Evolutionary conservation across 306 rosid genomes (phyloP), one percentile per base, ranked within the genome.

Genomic region (Acacia crassicarpa): DNA sequence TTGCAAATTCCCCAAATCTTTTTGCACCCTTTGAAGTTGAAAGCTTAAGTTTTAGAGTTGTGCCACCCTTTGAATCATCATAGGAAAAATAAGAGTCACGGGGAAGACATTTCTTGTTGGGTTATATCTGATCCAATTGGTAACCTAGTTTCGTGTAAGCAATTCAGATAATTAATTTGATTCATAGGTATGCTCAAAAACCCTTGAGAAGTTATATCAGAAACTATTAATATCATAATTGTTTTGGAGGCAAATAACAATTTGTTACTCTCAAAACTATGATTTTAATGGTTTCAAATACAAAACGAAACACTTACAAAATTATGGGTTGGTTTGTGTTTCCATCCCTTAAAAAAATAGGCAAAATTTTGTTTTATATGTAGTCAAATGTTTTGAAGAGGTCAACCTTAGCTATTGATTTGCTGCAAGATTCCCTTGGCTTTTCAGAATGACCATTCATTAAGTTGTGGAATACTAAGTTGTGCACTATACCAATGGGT

Each of bases 311-410:
- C 61, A 53, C 25, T 6, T 53, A 17, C 3, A 1, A 25, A 59
- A 46, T 44, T 73, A 73, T 49, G 38, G 45, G 82, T 70, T 76
- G 66, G 80, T 79, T 40, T 54, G 62, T 72, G 75, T 59, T 59
- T 67, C 72, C 82, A 72, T 67, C 53, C 78, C 76, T n/a, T 0
- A 1, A 56, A n/a, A 46, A 71, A 30, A 67, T 4, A n/a, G 83
- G 45, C 45, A 59, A 72, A 45, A 75, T 84, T 87, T 78, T 84
- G 82, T 63, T 62, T 3, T 25, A 49, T 65, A 72, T 51, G 19
- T 38, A 3, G 33, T 25, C 38, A 25, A 61, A 61, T 61, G 17
- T 61, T 61, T 12, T 61, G 40, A 27, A 27, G 30, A 13, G 68
- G 19, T 62, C 40, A 9, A 25, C 35, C 38, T 1, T 25, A 8